Conservation (phyloP, 495 filamentous ascomycete species). For the Annulohypoxylon moriforme region DNA sequence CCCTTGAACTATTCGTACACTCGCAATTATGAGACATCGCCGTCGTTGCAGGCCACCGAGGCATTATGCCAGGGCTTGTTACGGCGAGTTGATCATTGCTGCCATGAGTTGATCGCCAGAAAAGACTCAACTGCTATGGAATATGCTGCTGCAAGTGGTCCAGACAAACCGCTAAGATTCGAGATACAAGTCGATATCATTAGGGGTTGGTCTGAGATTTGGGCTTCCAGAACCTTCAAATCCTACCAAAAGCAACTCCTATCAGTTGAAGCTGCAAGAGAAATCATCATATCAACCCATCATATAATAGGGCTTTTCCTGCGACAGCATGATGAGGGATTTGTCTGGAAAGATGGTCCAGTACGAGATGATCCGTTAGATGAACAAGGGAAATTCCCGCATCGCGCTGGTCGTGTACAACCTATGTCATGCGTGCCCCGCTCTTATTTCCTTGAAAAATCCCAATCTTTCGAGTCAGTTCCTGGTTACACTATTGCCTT, state of each 20-base stretch:
- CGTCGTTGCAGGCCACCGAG: slow-evolving; percentile 52
- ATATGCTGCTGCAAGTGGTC: slow-evolving; percentile 48
- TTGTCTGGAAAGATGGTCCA: slow-evolving; percentile 56
- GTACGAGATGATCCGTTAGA: slow-evolving; percentile 48
- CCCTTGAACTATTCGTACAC: slow-evolving; percentile 55
- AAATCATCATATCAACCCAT: slow-evolving; percentile 57
- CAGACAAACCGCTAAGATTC: slow-evolving; percentile 56
- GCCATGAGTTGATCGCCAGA: slow-evolving; percentile 59
- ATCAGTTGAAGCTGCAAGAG: slow-evolving; percentile 52
- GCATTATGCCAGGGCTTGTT: slow-evolving; percentile 56
- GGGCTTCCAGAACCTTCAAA: slow-evolving; percentile 56
- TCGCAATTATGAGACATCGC: slow-evolving; percentile 56
- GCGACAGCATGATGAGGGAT: slow-evolving; percentile 56
- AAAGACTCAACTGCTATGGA: slow-evolving; percentile 60
- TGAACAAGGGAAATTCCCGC: slow-evolving; percentile 45
- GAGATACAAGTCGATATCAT: slow-evolving; percentile 58
- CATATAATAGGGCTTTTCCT: slow-evolving; percentile 60
- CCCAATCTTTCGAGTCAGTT: slow-evolving; percentile 55
- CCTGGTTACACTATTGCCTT: slow-evolving; percentile 59
- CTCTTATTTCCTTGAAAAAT: slow-evolving; percentile 55
- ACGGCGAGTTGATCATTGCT: slow-evolving; percentile 60
- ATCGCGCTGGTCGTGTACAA: slow-evolving; percentile 48
- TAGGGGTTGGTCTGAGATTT: slow-evolving; percentile 52
- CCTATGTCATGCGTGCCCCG: slow-evolving; percentile 55
- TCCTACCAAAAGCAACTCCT: slow-evolving; percentile 60